Base-by-base conservation (phyloP, 805 yeast species). In the Saturnispora serradocipensis region DNA sequence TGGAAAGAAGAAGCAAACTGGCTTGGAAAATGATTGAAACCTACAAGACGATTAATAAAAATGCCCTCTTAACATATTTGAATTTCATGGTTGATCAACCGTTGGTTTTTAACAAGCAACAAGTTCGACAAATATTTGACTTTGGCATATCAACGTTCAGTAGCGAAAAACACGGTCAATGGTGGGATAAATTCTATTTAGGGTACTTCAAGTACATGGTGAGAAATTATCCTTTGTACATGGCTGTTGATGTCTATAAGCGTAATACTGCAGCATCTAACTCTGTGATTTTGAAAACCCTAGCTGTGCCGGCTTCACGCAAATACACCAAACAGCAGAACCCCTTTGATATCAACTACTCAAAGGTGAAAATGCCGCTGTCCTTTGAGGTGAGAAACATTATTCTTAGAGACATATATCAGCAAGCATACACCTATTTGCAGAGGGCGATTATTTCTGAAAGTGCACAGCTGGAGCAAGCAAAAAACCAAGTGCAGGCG, bases 121-220 rank as follows among this genome's bases (percentile, higher is more conserved):
- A 54, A 38, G 54, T 61, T 22, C 59, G 59, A 4, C 44, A 44
- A 39, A 61, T 69, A 25, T 67, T 52, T 47, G 22, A 44, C 54
- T n/a, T 15, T 35, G 44, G 62, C 59, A 7, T 38, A 39, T 3
- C 45, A 49, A 22, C 18, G 16, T n/a, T 52, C 59, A 5, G 18
- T 40, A 4, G 10, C 6, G 4, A 47, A 27, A 5, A 65, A 67
- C 45, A 48, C 49, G 20, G 9, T 16, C 55, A 59, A 22, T 66
- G 63, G 45, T 69, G 69, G 69, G 60, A 58, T 32, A 56, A 59
- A 45, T 69, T 67, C 61, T 49, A 51, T n/a, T 44, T 59, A 34
- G 42, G 59, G 0, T 69, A 68, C 46, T 60, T 68, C 58, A 68
- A 66, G 38, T 67, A 67, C 45, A 45, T 67, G 40, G 54, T 53